phyloP scores from a whole-genome alignment of 371 early-diverging fungal species.

The Zychaea mexicana region DNA sequence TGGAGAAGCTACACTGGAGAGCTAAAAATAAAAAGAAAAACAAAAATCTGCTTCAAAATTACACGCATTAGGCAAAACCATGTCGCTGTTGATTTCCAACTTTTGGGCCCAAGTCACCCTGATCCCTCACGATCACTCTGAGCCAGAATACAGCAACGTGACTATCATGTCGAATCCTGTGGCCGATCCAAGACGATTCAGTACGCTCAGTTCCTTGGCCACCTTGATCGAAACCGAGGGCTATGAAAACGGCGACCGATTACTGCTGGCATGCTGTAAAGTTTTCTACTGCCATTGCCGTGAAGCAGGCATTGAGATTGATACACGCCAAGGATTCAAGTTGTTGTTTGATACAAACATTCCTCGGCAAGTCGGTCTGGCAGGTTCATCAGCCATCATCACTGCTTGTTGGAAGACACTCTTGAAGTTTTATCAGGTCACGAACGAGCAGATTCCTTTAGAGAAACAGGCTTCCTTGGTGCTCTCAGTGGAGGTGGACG shows the following conservation, averaged over 20 bases:
- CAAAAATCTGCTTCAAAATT: background rate
- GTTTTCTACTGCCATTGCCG: slow-evolving; percentile 58
- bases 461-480: slow-evolving; percentile 62
- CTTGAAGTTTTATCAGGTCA: slow-evolving; percentile 46
- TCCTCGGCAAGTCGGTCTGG: slow-evolving; percentile 76
- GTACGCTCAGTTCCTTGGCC: slow-evolving; percentile 35
- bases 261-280: slow-evolving; percentile 63
- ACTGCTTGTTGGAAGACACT: slow-evolving; percentile 63
- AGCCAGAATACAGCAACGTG: slow-evolving; percentile 37
- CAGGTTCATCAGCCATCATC: slow-evolving; percentile 70
- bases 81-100: slow-evolving; percentile 66
- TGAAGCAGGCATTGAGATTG: slow-evolving; percentile 36
- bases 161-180: slow-evolving; percentile 45
- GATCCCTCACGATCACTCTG: slow-evolving; percentile 36
- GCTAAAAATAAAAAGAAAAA: too few relatives aligned
- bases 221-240: slow-evolving; percentile 52
- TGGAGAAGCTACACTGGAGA: background rate
- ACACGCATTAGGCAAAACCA: slow-evolving; percentile 45
- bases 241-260: slow-evolving; percentile 59
- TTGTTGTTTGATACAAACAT: slow-evolving; percentile 65
- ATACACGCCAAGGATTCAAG: slow-evolving; percentile 52
- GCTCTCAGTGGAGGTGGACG: slow-evolving; percentile 61
- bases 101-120: slow-evolving; percentile 66
- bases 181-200: slow-evolving; percentile 49
- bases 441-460: slow-evolving; percentile 42